A percentile compares a stretch with the other conserved stretches of the same genome.
phyloP scores from a whole-genome alignment of 805 yeast genomes.

The Saccharomycodes ludwigii region DNA sequence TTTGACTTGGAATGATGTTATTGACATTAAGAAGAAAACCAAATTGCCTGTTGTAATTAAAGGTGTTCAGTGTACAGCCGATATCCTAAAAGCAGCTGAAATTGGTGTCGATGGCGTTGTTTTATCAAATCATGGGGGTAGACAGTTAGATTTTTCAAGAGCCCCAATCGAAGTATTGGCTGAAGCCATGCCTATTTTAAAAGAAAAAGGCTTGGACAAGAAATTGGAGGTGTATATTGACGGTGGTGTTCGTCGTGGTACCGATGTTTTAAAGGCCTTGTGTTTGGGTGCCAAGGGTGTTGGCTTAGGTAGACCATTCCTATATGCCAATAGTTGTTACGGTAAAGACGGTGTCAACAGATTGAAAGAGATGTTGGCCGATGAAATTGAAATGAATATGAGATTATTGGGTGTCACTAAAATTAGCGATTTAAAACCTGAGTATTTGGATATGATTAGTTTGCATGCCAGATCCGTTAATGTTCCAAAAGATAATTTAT shows the following conservation, averaged over 20 bases:
- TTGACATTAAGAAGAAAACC: conserved; percentile 42
- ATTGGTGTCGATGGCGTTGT: conserved; percentile 70
- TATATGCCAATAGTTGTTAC: conserved; percentile 50
- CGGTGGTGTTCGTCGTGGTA: conserved; percentile 61
- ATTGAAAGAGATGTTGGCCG: conserved; percentile 49
- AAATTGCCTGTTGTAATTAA: conserved; percentile 59
- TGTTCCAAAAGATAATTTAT: conserved; percentile 46
- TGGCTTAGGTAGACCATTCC: conserved; percentile 56
- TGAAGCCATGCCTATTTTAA: conserved; percentile 47
- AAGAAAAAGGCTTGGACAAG: conserved; percentile 31
- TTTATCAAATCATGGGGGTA: conserved; percentile 80
- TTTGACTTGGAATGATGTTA: conserved; percentile 53
- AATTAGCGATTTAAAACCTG: conserved; percentile 46
- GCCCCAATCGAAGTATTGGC: conserved; percentile 66
- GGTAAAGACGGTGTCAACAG: conserved; percentile 54
- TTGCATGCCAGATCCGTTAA: conserved; percentile 28
- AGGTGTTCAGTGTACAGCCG: conserved; percentile 79
- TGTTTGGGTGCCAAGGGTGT: conserved; percentile 63
- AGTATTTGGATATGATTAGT: conserved; percentile 45
- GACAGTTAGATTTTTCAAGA: conserved; percentile 76
- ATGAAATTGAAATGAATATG: conserved; percentile 69
- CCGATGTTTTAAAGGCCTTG: conserved; percentile 53
- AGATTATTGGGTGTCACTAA: conserved; percentile 61
- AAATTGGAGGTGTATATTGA: conserved; percentile 49
- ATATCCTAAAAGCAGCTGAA: conserved; percentile 61